Evolutionary conservation across 495 filamentous ascomycete genomes (phyloP).

Genomic region (Podospora fimiseda): DNA sequence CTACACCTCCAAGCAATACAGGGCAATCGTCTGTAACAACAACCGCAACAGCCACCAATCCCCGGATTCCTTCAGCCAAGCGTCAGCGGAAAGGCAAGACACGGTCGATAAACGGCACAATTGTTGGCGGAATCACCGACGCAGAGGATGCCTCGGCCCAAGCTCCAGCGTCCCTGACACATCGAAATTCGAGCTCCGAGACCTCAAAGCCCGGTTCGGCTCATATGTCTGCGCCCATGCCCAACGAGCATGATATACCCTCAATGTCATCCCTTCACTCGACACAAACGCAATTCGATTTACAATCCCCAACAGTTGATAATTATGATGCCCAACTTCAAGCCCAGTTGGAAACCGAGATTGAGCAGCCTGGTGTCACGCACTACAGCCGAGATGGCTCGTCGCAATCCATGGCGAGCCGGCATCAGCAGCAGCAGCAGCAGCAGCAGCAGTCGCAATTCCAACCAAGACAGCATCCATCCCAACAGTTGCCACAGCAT

Average conservation of each 20-base stretch:
- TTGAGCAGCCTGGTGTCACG: constrained; percentile 12
- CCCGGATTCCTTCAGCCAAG: constrained; percentile 12
- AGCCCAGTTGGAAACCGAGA: constrained; percentile 24
- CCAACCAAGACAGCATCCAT: constrained; percentile 20
- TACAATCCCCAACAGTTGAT: constrained; percentile 29
- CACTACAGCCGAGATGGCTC: constrained; percentile 11
- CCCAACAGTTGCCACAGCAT: constrained; percentile 11
- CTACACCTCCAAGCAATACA: constrained; percentile 1
- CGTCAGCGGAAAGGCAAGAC: constrained; percentile 16
- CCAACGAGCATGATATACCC: constrained; percentile 9
- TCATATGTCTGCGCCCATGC: constrained; percentile 1
- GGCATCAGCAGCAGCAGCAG: constrained; percentile 19
- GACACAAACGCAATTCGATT: constrained; percentile 22
- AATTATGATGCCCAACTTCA: constrained; percentile 29
- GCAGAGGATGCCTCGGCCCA: background rate
- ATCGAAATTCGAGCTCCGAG: background rate
- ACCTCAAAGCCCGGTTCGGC: background rate
- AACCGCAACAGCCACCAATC: constrained; percentile 6
- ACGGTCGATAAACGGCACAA: background rate
- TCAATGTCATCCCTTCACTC: constrained; percentile 17
- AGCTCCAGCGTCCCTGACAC: background rate
- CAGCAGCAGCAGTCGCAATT: constrained; percentile 20
- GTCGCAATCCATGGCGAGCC: constrained; percentile 12
- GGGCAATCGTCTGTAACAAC: background rate
- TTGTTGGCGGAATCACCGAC: background rate